These are phyloP conservation scores for Anastatica hierochuntica DNA, from an alignment of 345 rosid species.

Conservation along the genomic window DNA sequence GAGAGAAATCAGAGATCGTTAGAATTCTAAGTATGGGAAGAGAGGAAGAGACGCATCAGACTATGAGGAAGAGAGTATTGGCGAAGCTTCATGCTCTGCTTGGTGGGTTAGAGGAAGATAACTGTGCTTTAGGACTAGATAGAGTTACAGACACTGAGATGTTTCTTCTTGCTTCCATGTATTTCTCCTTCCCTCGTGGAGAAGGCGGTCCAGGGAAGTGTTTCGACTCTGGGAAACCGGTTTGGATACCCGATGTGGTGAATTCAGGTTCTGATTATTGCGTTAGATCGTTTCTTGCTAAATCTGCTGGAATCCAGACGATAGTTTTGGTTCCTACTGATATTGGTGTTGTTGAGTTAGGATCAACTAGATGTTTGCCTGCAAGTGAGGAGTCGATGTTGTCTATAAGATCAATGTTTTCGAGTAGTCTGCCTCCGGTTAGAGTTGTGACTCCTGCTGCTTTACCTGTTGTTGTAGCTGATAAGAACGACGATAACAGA, in stretches of 20 bases:
- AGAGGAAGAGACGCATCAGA: constrained; percentile 60
- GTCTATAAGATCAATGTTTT: constrained; percentile 38
- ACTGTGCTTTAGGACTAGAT: constrained; percentile 63
- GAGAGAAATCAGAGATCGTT: constrained; percentile 51
- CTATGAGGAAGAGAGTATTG: constrained; percentile 69
- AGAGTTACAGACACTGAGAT: constrained; percentile 80
- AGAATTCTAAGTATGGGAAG: constrained; percentile 34
- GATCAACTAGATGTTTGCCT: constrained; percentile 59
- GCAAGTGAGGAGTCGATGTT: constrained; percentile 41
- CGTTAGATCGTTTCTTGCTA: constrained; percentile 67
- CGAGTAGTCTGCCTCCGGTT: constrained; percentile 26
- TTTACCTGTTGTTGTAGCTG: constrained; percentile 27
- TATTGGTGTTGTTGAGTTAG: constrained; percentile 84
- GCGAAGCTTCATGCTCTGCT: constrained; percentile 69
- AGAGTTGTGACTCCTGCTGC: constrained; percentile 25
- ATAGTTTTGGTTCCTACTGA: constrained; percentile 77
- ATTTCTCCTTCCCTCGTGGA: constrained; percentile 73
- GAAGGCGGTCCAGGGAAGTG: constrained; percentile 80
- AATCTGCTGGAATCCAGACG: constrained; percentile 71
- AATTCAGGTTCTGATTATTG: constrained; percentile 58
- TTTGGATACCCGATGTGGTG: constrained; percentile 51
- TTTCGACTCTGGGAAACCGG: constrained; percentile 49
- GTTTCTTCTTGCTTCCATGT: constrained; percentile 79
- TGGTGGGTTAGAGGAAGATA: constrained; percentile 89
- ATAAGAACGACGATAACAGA: constrained; percentile 42